A percentile compares a stretch with the other conserved stretches of the same genome.
These are phyloP conservation scores for Candida sp. DNA, from an alignment of 1,139 yeast genomes.

Conservation along the genomic window DNA sequence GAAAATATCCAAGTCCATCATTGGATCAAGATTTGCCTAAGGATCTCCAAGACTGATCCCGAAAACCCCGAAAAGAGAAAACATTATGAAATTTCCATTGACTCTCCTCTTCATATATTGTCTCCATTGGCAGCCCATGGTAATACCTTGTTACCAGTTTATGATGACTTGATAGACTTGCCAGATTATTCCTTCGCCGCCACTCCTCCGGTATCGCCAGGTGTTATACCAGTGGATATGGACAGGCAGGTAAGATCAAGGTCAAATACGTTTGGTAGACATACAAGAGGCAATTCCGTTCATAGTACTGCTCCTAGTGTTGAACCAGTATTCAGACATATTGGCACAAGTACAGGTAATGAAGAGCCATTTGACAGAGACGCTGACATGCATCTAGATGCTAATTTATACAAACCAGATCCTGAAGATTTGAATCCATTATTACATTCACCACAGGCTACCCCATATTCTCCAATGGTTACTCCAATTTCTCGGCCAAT, in stretches of 20 bases:
- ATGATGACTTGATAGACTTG: constrained; percentile 27
- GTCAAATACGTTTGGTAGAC: neutral
- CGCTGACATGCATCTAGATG: constrained; percentile 44
- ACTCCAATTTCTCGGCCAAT: constrained; percentile 35
- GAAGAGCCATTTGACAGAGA: constrained; percentile 42
- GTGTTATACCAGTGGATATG: constrained; percentile 21
- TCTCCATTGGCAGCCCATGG: constrained; percentile 69
- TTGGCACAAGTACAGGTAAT: constrained; percentile 20
- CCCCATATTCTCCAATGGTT: constrained; percentile 45
- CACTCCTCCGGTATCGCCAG: constrained; percentile 51
- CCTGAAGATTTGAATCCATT: constrained; percentile 18
- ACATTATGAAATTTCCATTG: constrained; percentile 89
- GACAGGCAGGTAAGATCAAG: neutral
- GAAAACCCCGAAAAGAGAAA: constrained; percentile 61
- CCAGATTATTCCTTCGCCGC: constrained; percentile 21
- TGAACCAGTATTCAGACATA: constrained; percentile 24
- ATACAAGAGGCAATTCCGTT: constrained; percentile 1
- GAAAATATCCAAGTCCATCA: constrained; percentile 82
- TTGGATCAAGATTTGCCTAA: constrained; percentile 85
- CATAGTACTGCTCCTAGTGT: constrained; percentile 1
- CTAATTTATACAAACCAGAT: constrained; percentile 63
- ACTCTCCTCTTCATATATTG: constrained; percentile 81
- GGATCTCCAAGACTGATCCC: constrained; percentile 66
- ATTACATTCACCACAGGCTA: constrained; percentile 57
- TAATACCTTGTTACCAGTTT: constrained; percentile 64